phyloP scores from a whole-genome alignment of 2,329 filamentous ascomycete species.

The Neofusicoccum ribis region DNA sequence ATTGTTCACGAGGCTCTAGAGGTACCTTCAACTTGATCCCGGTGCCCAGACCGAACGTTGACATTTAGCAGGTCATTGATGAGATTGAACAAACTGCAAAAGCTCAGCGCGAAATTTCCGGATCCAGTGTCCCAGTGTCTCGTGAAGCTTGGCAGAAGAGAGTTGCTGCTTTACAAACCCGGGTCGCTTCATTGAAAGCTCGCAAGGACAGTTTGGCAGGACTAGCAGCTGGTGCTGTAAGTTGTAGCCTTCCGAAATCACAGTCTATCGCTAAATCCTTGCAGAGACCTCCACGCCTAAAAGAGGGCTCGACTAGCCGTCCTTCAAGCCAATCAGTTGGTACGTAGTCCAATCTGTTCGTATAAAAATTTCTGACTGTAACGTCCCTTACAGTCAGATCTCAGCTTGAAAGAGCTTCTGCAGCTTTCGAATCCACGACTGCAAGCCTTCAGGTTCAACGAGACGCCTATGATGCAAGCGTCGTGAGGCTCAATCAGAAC shows the following conservation, averaged over 20 bases:
- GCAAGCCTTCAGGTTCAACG: neutral
- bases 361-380: accelerated
- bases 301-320: neutral
- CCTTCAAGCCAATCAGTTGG: neutral
- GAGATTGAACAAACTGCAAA: neutral
- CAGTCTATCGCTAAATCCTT: too few relatives aligned
- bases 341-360: neutral
- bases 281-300: neutral
- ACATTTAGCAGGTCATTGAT: neutral
- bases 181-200: neutral
- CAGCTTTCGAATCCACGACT: neutral
- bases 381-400: neutral
- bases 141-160: neutral
- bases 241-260: neutral
- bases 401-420: neutral
- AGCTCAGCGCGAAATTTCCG: neutral
- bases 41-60: neutral
- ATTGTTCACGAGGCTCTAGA: neutral
- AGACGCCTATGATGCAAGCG: neutral
- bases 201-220: neutral
- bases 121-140: neutral
- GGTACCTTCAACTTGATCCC: neutral
- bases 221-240: neutral
- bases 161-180: neutral
- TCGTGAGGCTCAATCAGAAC: neutral